Evolutionary conservation across 331 rosid genomes (phyloP), one percentile per base, ranked within the genome.

Genomic region (Malus hybrid): DNA sequence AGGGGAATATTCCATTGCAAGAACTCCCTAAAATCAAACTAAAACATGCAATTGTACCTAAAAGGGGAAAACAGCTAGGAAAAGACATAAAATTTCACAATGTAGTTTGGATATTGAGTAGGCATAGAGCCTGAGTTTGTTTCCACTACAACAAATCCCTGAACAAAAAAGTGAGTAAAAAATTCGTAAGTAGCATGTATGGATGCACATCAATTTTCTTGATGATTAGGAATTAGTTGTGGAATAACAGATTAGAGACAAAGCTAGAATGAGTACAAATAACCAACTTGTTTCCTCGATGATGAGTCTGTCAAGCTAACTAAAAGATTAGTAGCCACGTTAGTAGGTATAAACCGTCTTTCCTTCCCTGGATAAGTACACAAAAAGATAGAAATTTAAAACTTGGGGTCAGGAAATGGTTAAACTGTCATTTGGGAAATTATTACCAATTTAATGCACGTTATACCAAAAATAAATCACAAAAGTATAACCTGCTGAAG

Each of bases 311-410:
- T 76, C 86, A 92, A 77, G 90, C 96, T 91, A 84, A 90, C 81
- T 73, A 95, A 94, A 75, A 92, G 97, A 83, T 94, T 92, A 75
- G 96, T 88, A 36, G 96, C 97, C 86, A 94, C 84, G 85, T 87
- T 92, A 9, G 96, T 91, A 70, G 97, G 98, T 78, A 94, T 85
- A 81, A 91, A 91, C 98, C 97, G 24, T 92, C 98, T 71, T 91
- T 94, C 84, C 92, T 86, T 39, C 98, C 97, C 96, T 94, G 80
- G 56, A 75, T 60, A 80, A 73, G 78, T 60, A 52, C 29, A 27
- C 14, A 70, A 72, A 76, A 9, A 64, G 42, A 16, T 31, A 64
- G 42, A 20, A 2, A 69, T 6, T 34, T 27, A 75, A 39, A 24
- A 77, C 18, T 34, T 65, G 34, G 4, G 7, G 29, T 39, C 46